phyloP scores from a whole-genome alignment of 345 rosid genomes.

The Euphorbia pulcherrima region DNA sequence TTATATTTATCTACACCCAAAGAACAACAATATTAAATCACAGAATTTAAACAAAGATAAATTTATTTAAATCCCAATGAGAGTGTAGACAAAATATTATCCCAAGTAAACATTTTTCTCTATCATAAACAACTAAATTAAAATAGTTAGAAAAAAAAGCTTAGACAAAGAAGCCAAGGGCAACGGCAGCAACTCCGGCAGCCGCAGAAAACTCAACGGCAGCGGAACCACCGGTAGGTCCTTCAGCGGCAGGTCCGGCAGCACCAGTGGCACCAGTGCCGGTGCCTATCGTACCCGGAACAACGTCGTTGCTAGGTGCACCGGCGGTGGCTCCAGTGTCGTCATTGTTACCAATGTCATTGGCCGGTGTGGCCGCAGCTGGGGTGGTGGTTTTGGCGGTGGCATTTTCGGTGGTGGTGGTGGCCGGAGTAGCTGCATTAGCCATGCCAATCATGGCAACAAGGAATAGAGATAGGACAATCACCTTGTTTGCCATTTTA shows the following conservation, averaged over 20 bases:
- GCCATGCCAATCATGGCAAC: constrained; percentile 15
- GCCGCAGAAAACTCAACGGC: background rate
- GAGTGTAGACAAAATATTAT: background rate
- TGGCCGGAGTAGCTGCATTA: constrained; percentile 5
- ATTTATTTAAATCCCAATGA: background rate
- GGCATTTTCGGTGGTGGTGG: background rate
- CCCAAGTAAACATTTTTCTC: background rate
- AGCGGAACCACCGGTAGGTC: background rate
- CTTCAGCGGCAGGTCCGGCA: background rate
- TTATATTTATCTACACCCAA: background rate
- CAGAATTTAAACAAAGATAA: background rate
- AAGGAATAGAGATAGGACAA: constrained; percentile 14
- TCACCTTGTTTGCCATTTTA: constrained; percentile 20
- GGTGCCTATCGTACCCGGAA: background rate
- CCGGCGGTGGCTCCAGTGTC: background rate
- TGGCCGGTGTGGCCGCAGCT: background rate
- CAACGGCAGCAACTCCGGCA: constrained; percentile 7
- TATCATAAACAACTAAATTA: background rate
- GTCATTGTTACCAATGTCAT: background rate
- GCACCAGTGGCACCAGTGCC: background rate
- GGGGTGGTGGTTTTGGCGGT: background rate
- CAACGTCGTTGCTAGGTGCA: constrained; percentile 1
- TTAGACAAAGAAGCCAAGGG: background rate
- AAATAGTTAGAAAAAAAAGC: background rate
- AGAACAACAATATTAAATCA: no score